Base-by-base conservation (phyloP, 169 alveolate genomes). In the Plasmodium adleri region DNA sequence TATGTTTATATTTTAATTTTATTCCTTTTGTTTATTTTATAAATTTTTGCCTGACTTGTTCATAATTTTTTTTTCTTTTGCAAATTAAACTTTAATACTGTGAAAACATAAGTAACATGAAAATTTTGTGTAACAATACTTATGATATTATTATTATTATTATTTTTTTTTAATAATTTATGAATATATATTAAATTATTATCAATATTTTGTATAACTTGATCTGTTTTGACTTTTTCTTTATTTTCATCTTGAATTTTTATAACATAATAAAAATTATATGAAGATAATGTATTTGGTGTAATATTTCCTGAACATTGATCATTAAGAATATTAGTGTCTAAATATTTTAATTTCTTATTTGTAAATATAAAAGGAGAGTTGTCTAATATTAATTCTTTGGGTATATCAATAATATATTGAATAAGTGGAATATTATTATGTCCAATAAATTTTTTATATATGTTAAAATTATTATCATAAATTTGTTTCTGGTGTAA, bases 281-380 rank as follows among this genome's bases (percentile, higher is more conserved):
- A 39, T 39, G 47, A 39, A 39, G 47, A 39, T 39, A 39, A 39
- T 39, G 1, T 7, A 12, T 59, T 43, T 39, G 52, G 17, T 17
- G 24, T 32, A 22, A 1, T 9, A 9, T 10, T 24, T 4, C 3
- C 26, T 28, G 12, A 0, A 15, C 3, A 32, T 43, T 75, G 39
- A 2, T 28, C 12, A 62, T 63, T 63, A 47, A n/a, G n/a, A 6
- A 9, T 45, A 52, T 49, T n/a, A 13, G 62, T 58, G 28, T 10
- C 22, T 49, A 75, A 66, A 63, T 62, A 60, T 6, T 39, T 54
- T 68, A 75, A 22, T 68, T 75, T 63, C 12, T 62, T 60, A 2
- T 75, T 75, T 3, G 74, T 62, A 56, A 62, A 75, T 28, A 54
- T 39, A 75, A 75, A 75, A 15, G 88, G 88, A 20, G 75, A 75